Evolutionary conservation across 2,329 filamentous ascomycete genomes (phyloP).

Genomic region (Pseudocercospora crystallina): DNA sequence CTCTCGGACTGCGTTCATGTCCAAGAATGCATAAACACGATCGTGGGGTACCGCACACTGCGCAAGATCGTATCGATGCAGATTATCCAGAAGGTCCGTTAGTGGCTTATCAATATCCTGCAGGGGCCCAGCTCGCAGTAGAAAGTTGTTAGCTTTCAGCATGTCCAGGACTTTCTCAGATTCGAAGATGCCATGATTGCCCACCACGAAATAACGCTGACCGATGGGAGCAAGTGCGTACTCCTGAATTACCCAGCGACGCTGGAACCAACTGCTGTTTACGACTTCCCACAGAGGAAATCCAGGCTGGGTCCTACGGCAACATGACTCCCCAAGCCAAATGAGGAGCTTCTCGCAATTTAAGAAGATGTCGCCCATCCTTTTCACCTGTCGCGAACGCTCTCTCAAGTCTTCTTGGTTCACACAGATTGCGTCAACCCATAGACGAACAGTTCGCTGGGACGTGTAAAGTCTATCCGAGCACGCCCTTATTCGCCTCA

Average conservation of each 20-base stretch:
- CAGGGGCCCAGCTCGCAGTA: background rate
- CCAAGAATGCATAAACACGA: no score
- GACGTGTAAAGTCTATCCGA: no score
- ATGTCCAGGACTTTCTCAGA: background rate
- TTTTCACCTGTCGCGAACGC: slow-evolving; percentile 14
- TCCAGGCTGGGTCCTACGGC: background rate
- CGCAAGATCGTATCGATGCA: slow-evolving; percentile 1
- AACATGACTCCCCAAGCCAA: slow-evolving; percentile 7
- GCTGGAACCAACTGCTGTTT: background rate
- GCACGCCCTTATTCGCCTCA: no score
- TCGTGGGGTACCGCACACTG: background rate
- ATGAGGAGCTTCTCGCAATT: slow-evolving; percentile 2
- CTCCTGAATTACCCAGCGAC: slow-evolving; percentile 10
- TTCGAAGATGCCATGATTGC: background rate
- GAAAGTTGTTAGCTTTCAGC: background rate
- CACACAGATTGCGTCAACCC: slow-evolving; percentile 20
- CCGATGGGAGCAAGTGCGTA: slow-evolving; percentile 1
- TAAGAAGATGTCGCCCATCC: slow-evolving; percentile 20
- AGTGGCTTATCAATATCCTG: slow-evolving; percentile 2
- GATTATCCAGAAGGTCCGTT: background rate
- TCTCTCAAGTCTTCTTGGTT: slow-evolving; percentile 11
- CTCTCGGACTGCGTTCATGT: no score
- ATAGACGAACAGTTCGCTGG: slow-evolving; percentile 1
- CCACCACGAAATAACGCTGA: background rate
- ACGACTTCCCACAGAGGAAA: background rate